Conservation (phyloP, 78 protist genomes). For the Salpingoeca rosetta region DNA sequence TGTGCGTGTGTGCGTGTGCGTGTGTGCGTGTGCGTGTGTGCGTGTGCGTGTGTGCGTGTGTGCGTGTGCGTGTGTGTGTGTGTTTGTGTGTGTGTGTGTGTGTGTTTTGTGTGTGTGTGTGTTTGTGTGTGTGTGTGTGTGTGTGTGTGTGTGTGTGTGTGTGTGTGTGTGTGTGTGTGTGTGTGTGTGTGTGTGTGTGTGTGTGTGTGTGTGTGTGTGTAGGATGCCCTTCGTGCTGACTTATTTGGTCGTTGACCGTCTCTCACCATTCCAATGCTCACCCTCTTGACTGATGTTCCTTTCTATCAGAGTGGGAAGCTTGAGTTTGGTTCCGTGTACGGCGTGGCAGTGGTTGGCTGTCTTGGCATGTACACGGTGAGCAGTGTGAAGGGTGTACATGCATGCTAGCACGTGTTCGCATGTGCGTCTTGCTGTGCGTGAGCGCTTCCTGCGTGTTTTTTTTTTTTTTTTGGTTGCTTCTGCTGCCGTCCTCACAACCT, state of each 20-base stretch:
- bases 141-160: too few species aligned
- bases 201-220: too few species aligned
- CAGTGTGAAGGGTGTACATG: constrained; percentile 46
- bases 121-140: too few species aligned
- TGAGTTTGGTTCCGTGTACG: constrained; percentile 84
- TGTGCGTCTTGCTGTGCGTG: background rate
- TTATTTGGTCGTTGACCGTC: too few species aligned
- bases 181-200: background rate
- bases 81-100: too few species aligned
- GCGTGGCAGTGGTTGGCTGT: constrained; percentile 75
- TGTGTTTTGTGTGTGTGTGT: too few species aligned
- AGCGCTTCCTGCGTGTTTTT: background rate
- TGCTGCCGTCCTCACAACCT: background rate
- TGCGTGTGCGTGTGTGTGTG: too few species aligned
- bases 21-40: too few species aligned
- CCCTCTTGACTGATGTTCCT: background rate
- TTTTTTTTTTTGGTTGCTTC: background rate
- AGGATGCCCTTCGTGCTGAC: too few species aligned
- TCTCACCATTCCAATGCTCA: background rate
- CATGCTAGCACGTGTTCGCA: background rate
- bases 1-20: too few species aligned
- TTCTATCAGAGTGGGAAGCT: constrained; percentile 61
- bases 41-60: too few species aligned
- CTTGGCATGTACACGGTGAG: constrained; percentile 35
- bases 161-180: background rate